Percentiles rank a stretch among this genome's conserved stretches.
These are phyloP conservation scores for Strigomonas culicis DNA, from an alignment of 208 protist genomes.

Conservation along the genomic window DNA sequence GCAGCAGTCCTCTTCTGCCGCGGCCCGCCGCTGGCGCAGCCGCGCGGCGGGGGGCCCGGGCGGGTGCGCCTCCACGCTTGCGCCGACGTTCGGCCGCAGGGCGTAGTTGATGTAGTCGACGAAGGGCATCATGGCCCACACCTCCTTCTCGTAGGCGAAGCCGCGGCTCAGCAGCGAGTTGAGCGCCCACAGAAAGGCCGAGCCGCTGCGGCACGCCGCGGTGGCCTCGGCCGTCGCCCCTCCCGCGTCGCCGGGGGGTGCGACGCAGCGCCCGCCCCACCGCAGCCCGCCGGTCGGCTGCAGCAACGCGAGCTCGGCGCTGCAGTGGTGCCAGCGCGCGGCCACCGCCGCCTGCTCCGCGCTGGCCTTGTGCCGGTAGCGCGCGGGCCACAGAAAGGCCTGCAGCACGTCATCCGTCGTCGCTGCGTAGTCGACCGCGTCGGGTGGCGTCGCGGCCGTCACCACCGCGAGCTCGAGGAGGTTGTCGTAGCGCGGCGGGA, in stretches of 20 bases:
- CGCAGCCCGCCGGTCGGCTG: conserved; percentile 4
- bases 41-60: neutral
- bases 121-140: conserved; percentile 91
- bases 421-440: no score
- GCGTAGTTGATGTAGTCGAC: conserved; percentile 93
- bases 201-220: neutral
- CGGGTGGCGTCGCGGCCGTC: neutral
- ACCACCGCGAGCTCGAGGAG: conserved; percentile 55
- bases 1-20: neutral
- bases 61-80: conserved; percentile 19
- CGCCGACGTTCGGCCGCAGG: conserved; percentile 59
- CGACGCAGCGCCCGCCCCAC: conserved; percentile 11
- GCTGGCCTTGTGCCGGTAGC: conserved; percentile 34
- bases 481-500: conserved; percentile 79
- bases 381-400: conserved; percentile 31
- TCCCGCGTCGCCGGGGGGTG: neutral
- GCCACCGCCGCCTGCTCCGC: conserved; percentile 38
- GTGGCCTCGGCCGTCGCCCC: neutral
- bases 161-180: conserved; percentile 87
- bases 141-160: conserved; percentile 72
- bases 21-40: neutral
- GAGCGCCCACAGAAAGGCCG: conserved; percentile 74
- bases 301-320: conserved; percentile 30
- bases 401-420: neutral
- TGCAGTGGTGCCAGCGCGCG: conserved; percentile 36